phyloP scores from a whole-genome alignment of 176 grass and related monocot genomes.

The Avena insularis region DNA sequence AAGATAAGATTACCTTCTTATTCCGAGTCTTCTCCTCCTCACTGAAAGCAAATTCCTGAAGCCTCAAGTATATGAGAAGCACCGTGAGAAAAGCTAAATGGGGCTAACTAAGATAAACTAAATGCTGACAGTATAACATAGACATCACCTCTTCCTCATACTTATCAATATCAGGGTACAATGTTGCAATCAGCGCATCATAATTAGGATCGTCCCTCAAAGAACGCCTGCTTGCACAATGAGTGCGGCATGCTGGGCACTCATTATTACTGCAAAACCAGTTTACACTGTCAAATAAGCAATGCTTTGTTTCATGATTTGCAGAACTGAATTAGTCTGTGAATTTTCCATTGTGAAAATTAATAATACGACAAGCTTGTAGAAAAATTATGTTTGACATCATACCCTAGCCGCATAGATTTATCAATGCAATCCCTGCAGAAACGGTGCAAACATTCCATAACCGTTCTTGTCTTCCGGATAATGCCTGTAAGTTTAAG shows the following conservation, averaged over 20 bases:
- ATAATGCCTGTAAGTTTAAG: conserved; percentile 64
- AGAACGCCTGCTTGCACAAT: conserved; percentile 90
- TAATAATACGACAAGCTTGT: neutral
- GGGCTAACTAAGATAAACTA: conserved; percentile 31
- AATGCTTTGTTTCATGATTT: conserved; percentile 17
- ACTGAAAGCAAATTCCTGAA: conserved; percentile 83
- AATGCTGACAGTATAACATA: conserved; percentile 15
- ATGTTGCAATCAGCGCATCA: conserved; percentile 77
- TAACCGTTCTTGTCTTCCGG: conserved; percentile 79
- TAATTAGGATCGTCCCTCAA: conserved; percentile 93
- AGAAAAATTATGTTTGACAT: conserved; percentile 13
- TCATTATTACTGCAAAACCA: conserved; percentile 81
- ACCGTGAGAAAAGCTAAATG: conserved; percentile 18
- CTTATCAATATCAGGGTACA: conserved; percentile 90
- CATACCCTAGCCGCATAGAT: conserved; percentile 88
- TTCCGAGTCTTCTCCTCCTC: conserved; percentile 77
- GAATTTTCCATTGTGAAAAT: neutral
- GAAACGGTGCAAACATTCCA: conserved; percentile 87
- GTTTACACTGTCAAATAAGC: conserved; percentile 31
- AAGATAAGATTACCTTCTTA: conserved; percentile 62
- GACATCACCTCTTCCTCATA: conserved; percentile 85
- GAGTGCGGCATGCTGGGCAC: conserved; percentile 84
- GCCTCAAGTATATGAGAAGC: conserved; percentile 39
- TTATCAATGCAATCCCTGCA: conserved; percentile 86
- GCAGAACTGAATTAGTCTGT: neutral